Base-by-base conservation (phyloP, 345 rosid species). In the Tarenaya hassleriana region DNA sequence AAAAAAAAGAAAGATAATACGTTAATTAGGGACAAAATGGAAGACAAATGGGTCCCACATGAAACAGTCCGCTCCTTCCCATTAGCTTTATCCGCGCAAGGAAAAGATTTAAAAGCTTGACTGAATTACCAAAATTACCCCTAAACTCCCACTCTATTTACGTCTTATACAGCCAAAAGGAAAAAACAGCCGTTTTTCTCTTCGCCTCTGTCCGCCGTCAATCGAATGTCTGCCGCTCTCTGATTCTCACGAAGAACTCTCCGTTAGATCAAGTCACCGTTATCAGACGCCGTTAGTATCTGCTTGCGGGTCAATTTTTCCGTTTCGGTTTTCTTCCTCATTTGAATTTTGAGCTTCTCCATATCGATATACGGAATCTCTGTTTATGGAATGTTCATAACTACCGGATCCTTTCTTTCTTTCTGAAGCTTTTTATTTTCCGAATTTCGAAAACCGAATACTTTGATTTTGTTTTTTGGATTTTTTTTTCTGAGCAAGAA, bases 371-470 rank as follows among this genome's bases (percentile, higher is more conserved):
- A 31, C 37, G 11, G 34, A 41, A 46, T 64, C 69, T 29, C 32
- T 54, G 54, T 45, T 77, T 40, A 77, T 64, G 73, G 81, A 46
- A 67, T 68, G 72, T 66, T 21, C 71, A 49, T 75, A 56, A 73
- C 39, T 74, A 46, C 46, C 32, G n/a, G 39, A 56, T 49, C 3
- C 15, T 51, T 39, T 37, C 54, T 17, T 67, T 47, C 6, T n/a
- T n/a, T n/a, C 29, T 24, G 29, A 24, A 24, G 2, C 29, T 24
- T 24, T 24, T 46, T 48, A 11, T 37, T 50, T 43, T 57, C 44
- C 66, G 55, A 63, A 45, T 52, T 27, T 68, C 16, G 6, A 34
- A 33, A 37, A 39, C 20, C 0, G 16, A 38, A 40, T 10, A 16
- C 15, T 58, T 47, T 43, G 7, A 10, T 16, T 19, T 55, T 55